A percentile compares a stretch with the other conserved stretches of the same genome.
Evolutionary conservation across 305 asterid genomes (phyloP).

Genomic region (Fraxinus sp.): DNA sequence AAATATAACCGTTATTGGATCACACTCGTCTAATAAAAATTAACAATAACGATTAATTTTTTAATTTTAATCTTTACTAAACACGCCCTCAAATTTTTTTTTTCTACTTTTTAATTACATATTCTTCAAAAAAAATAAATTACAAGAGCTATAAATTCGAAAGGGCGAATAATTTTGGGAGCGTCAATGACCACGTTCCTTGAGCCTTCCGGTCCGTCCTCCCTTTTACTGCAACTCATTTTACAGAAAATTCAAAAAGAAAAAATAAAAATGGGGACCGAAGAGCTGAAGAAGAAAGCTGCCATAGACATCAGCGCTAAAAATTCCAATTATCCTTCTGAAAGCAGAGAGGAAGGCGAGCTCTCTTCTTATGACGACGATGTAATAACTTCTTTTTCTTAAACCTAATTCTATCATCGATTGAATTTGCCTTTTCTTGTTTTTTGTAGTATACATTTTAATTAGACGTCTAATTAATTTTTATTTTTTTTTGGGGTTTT

Average conservation of each 20-base stretch:
- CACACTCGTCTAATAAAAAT: no score
- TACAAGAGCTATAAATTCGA: not conserved
- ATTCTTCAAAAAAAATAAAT: no score
- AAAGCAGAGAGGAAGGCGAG: conserved; percentile 53
- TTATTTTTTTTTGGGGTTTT: not conserved
- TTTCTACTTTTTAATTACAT: no score
- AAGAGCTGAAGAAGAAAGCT: not conserved
- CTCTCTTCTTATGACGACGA: conserved; percentile 33
- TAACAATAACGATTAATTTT: no score
- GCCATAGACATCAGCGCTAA: not conserved
- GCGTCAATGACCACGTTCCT: not conserved
- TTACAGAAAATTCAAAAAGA: not conserved
- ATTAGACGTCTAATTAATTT: not conserved
- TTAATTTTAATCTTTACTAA: no score
- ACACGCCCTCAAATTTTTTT: no score
- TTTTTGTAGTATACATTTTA: not conserved
- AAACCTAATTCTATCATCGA: not conserved
- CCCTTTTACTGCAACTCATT: not conserved
- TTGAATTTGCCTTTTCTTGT: not conserved
- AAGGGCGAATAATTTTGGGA: not conserved
- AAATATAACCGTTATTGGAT: no score
- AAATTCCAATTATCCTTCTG: not conserved
- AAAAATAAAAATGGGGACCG: not conserved
- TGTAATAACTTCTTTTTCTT: conserved; percentile 10
- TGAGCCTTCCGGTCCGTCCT: not conserved